These are phyloP conservation scores for Puccinellia tenuiflora DNA, from an alignment of 176 grass and related monocot species.

Conservation along the genomic window DNA sequence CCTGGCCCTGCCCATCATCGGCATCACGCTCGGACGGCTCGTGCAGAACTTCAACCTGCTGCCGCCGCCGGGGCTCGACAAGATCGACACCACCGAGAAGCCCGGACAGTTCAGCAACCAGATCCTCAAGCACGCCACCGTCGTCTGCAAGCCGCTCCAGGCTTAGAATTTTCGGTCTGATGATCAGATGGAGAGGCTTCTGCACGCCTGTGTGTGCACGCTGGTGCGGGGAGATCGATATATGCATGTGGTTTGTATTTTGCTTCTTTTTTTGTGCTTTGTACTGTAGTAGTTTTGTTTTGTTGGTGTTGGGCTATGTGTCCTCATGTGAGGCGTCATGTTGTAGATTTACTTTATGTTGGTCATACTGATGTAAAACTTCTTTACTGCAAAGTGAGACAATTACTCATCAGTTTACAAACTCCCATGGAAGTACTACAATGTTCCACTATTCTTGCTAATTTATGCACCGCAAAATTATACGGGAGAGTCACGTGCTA, in stretches of 20 bases:
- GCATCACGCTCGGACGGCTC: slow-evolving; percentile 66
- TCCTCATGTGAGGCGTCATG: background rate
- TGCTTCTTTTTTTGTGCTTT: background rate
- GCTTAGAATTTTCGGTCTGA: background rate
- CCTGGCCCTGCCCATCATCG: slow-evolving; percentile 86
- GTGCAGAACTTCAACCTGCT: slow-evolving; percentile 88
- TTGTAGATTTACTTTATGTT: background rate
- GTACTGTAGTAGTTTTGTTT: too few species aligned
- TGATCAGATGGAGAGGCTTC: background rate
- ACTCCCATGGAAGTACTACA: background rate
- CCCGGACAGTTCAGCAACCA: slow-evolving; percentile 98
- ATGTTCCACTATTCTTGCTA: background rate
- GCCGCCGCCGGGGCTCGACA: slow-evolving; percentile 48
- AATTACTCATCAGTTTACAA: background rate
- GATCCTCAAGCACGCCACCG: slow-evolving; percentile 79
- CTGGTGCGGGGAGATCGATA: background rate
- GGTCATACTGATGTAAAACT: background rate
- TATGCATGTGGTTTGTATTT: background rate
- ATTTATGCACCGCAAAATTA: too few species aligned
- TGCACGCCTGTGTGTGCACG: background rate
- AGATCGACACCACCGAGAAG: slow-evolving; percentile 86
- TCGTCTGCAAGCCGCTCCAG: slow-evolving; percentile 70
- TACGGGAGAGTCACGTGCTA: background rate
- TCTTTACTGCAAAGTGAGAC: background rate
- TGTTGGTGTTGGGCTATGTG: background rate